Evolutionary conservation across 2,329 filamentous ascomycete species (phyloP), one percentile per base, ranked within the genome.

Genomic region (Parastagonospora avenae): DNA sequence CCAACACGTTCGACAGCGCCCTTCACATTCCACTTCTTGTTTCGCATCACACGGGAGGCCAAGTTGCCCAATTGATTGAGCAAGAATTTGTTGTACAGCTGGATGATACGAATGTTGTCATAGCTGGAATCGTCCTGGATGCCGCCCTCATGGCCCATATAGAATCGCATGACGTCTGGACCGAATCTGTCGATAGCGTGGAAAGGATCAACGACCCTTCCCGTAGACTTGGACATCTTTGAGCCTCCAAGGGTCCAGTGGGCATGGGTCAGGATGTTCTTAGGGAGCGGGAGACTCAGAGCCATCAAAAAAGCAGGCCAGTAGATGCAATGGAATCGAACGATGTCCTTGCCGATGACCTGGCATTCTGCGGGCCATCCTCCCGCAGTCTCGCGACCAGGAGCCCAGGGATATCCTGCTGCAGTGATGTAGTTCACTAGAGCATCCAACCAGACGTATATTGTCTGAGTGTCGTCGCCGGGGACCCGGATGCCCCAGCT

Each of bases 401-500:
- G 87, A 1, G 85, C 76, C 85, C 88, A 91, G 30, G 91, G 91
- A 68, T 95, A 97, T 11, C 93, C 92, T 1, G 91, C 85, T 56
- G 88, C 91, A 12, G 92, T 96, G 44, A 94, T 77, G 71, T 99
- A 99, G 74, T 97, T 99, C 65, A 97, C 82, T 28, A 99, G 83
- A 1, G 94, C 94, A 75, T 99, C 95, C 0, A 99, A 83, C 94
- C 94, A 99, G 29, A 99, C 95, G 67, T 99, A 99, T 50, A 99
- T 93, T 2, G 92, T 97, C 74, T 97, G 94, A 14, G 79, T 84
- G 0, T 83, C 78, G 65, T 99, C 94, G 46, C 87, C 87, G 0
- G 94, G 94, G 24, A 97, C 94, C 6, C 82, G 86, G 49, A 99
- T 89, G 3, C 94, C 94, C 94, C 94, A 99, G 19, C 79, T 83